Evolutionary conservation across 805 yeast genomes (phyloP).

Genomic region (Sungouiella thailandica): DNA sequence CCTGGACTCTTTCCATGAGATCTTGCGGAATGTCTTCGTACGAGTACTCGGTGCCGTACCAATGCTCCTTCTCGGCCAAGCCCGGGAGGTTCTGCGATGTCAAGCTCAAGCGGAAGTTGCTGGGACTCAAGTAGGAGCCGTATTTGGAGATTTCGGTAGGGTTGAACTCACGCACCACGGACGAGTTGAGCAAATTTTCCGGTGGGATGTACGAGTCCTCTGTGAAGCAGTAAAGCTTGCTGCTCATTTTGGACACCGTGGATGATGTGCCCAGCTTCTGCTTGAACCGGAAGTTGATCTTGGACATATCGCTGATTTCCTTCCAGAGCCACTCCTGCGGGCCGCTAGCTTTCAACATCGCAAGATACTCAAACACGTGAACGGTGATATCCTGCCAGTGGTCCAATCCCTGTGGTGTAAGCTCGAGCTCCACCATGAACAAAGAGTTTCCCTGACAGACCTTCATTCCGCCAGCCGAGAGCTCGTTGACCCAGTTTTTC

Average conservation of each 20-base stretch:
- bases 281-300: constrained; percentile 68
- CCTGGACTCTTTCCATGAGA: constrained; percentile 29
- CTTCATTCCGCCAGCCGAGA: constrained; percentile 68
- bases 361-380: constrained; percentile 67
- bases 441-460: constrained; percentile 63
- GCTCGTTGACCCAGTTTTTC: constrained; percentile 70
- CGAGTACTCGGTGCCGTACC: constrained; percentile 88
- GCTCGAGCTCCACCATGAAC: constrained; percentile 66
- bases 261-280: constrained; percentile 71
- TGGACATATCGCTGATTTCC: constrained; percentile 69
- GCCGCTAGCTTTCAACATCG: constrained; percentile 47
- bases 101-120: constrained; percentile 60
- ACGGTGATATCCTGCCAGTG: constrained; percentile 58
- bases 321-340: constrained; percentile 77
- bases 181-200: constrained; percentile 52
- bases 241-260: constrained; percentile 68
- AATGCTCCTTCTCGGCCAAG: constrained; percentile 54
- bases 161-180: constrained; percentile 55
- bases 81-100: constrained; percentile 44
- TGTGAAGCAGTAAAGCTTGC: constrained; percentile 47
- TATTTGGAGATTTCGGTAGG: constrained; percentile 48
- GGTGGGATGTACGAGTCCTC: constrained; percentile 49
- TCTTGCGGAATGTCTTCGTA: constrained; percentile 39
- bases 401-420: constrained; percentile 67
- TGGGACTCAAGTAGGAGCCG: constrained; percentile 45